Conservation (phyloP, 2,329 filamentous ascomycete genomes). For the Cryphonectria radicalis region DNA sequence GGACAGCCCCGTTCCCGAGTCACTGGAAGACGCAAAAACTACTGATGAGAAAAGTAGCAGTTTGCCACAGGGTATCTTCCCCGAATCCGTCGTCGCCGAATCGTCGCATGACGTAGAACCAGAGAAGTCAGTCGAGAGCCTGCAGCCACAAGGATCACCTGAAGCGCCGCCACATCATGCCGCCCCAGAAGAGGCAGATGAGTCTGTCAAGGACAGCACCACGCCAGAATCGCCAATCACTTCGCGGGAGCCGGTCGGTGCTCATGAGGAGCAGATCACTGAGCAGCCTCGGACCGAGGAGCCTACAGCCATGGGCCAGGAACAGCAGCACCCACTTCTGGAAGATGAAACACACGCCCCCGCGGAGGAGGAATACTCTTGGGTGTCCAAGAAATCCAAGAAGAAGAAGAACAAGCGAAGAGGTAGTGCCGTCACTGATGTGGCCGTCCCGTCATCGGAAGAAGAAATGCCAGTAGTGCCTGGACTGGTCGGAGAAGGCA, state of each 20-base stretch:
- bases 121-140: background rate
- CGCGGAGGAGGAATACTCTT: conserved; percentile 31
- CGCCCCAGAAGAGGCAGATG: background rate
- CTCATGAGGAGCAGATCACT: background rate
- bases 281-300: conserved; percentile 1
- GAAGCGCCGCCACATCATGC: background rate
- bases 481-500: background rate
- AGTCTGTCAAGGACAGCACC: background rate
- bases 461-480: background rate
- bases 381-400: conserved; percentile 38
- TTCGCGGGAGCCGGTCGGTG: background rate
- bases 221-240: background rate
- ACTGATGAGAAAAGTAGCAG: conserved; percentile 14
- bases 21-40: conserved; percentile 21
- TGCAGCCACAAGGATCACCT: background rate
- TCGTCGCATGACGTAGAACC: background rate
- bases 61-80: background rate
- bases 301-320: background rate
- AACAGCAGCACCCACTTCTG: conserved; percentile 9
- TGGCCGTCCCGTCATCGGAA: conserved; percentile 4
- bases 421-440: conserved; percentile 10
- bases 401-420: conserved; percentile 39
- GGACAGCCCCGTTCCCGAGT: conserved; percentile 26
- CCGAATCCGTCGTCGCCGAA: background rate
- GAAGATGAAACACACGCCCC: conserved; percentile 29